Conservation (phyloP, 805 yeast species). For the Suhomyces tanzawaensis region DNA sequence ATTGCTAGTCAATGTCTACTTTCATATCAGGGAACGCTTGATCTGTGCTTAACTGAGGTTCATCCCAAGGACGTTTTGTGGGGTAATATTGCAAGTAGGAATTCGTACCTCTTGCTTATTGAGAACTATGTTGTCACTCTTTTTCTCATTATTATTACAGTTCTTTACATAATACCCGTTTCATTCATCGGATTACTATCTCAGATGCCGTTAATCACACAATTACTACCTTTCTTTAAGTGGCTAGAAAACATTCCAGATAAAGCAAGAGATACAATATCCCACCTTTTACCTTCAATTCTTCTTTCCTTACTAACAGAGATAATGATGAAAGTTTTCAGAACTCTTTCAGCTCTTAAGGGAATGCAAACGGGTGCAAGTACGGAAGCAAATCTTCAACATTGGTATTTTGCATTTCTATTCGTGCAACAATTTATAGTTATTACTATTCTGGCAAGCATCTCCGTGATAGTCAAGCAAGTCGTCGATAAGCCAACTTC, state of each 20-base stretch:
- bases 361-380: constrained; percentile 62
- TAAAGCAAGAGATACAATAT: constrained; percentile 49
- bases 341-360: constrained; percentile 51
- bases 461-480: constrained; percentile 60
- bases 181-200: constrained; percentile 75
- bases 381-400: constrained; percentile 68
- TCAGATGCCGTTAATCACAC: constrained; percentile 64
- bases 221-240: constrained; percentile 56
- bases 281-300: constrained; percentile 67
- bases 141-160: constrained; percentile 47
- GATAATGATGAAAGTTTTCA: constrained; percentile 56
- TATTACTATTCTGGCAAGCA: constrained; percentile 79
- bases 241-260: constrained; percentile 58
- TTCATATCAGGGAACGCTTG: constrained; percentile 43
- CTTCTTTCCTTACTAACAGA: constrained; percentile 63
- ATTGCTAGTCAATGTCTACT: constrained; percentile 60
- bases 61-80: constrained; percentile 72
- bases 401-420: constrained; percentile 73
- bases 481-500: constrained; percentile 68
- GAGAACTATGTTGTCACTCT: constrained; percentile 46
- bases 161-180: constrained; percentile 77
- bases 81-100: constrained; percentile 51
- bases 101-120: constrained; percentile 32
- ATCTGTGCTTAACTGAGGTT: constrained; percentile 47
- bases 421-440: constrained; percentile 83